Evolutionary conservation across 2,329 filamentous ascomycete genomes (phyloP).

Genomic region (Aspergillus sp.): DNA sequence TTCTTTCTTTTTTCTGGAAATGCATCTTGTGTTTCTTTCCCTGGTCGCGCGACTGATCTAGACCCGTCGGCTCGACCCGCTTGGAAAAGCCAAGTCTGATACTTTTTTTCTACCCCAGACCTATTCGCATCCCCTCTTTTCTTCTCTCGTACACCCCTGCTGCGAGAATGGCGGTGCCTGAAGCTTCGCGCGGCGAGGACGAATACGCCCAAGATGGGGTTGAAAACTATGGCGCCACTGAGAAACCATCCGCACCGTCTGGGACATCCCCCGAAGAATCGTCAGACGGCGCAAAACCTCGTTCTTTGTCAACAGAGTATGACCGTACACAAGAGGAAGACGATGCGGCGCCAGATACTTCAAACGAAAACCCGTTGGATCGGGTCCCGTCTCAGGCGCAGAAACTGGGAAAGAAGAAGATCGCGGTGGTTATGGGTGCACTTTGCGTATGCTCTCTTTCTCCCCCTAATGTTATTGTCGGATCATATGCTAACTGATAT

Average conservation of each 20-base stretch:
- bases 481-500: not conserved
- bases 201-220: not conserved
- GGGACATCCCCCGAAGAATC: not conserved
- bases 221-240: not conserved
- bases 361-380: constrained; percentile 24
- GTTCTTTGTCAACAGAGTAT: constrained; percentile 3
- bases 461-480: not conserved
- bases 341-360: constrained; percentile 18
- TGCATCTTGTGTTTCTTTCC: not conserved
- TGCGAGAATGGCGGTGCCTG: constrained; percentile 4
- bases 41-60: not conserved
- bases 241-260: constrained; percentile 6
- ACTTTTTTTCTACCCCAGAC: constrained; percentile 1
- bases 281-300: constrained; percentile 6
- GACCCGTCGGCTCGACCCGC: not conserved
- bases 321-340: constrained; percentile 3
- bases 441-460: constrained; percentile 35
- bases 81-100: not conserved
- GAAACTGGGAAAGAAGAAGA: constrained; percentile 41
- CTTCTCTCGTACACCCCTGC: not conserved
- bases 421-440: constrained; percentile 42
- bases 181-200: not conserved
- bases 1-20: not conserved
- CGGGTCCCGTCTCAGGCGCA: constrained; percentile 38
- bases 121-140: not conserved